Percentiles rank a stretch among this genome's conserved stretches.
Evolutionary conservation across 306 rosid genomes (phyloP).

Genomic region (Corylus americana): DNA sequence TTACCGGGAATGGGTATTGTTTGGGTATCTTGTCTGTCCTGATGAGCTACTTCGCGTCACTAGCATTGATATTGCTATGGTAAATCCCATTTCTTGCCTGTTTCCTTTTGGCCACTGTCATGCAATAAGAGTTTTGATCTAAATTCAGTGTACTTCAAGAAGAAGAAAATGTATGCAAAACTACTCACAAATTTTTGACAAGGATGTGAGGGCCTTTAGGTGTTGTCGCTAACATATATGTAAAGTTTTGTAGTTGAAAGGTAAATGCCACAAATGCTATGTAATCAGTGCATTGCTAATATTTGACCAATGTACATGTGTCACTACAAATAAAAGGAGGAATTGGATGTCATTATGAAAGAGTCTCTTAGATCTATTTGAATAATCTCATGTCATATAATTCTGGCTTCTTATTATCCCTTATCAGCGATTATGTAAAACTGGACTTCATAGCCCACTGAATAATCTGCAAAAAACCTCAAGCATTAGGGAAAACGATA

Average conservation of each 20-base stretch:
- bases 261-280: not conserved
- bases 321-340: not conserved
- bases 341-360: not conserved
- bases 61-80: slow-evolving; percentile 98
- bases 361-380: not conserved
- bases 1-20: slow-evolving; percentile 95
- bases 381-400: not conserved
- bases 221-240: not conserved
- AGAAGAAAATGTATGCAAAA: not conserved
- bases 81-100: slow-evolving; percentile 37
- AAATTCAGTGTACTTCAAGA: slow-evolving; percentile 14
- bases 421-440: too few species aligned
- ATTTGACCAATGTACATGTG: too few species aligned
- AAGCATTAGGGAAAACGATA: too few species aligned
- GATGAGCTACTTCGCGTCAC: slow-evolving; percentile 99
- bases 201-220: not conserved
- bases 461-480: too few species aligned
- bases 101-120: slow-evolving; percentile 10
- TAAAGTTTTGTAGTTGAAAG: not conserved
- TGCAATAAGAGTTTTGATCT: slow-evolving; percentile 26
- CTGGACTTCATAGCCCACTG: too few species aligned
- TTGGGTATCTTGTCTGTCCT: slow-evolving; percentile 98
- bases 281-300: not conserved
- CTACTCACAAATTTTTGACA: not conserved
- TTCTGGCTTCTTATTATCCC: not conserved